phyloP scores from a whole-genome alignment of 257 asterid genomes.

The Solanum commersonii region DNA sequence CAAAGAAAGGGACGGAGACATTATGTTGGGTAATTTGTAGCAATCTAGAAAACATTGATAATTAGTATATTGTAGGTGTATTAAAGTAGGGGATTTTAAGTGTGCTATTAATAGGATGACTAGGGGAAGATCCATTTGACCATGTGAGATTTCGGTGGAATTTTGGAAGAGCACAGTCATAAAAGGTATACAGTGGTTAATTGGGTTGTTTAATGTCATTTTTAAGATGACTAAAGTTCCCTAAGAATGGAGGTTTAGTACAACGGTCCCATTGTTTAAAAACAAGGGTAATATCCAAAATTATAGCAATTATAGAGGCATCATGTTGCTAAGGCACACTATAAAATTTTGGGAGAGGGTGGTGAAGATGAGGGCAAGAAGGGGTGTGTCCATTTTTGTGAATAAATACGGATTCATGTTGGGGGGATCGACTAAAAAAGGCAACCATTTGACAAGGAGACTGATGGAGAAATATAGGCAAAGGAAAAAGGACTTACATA shows the following conservation, averaged over 20 bases:
- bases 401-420: not conserved
- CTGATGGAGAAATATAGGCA: not conserved
- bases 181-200: not conserved
- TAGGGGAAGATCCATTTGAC: not conserved
- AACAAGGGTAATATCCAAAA: not conserved
- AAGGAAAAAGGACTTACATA: not conserved
- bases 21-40: not conserved
- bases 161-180: not conserved
- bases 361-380: not conserved
- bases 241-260: not conserved
- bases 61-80: not conserved
- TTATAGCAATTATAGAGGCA: not conserved
- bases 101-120: not conserved
- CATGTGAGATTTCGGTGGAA: not conserved
- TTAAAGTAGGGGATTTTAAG: not conserved
- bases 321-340: not conserved
- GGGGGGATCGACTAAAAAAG: not conserved
- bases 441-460: not conserved
- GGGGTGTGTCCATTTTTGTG: not conserved
- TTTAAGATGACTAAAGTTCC: not conserved
- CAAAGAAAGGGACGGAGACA: not conserved
- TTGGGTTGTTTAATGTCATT: not conserved
- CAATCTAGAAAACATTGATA: not conserved
- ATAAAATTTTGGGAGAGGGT: not conserved
- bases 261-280: not conserved